Conservation (phyloP, 345 rosid genomes). For the Erodium maritimum region DNA sequence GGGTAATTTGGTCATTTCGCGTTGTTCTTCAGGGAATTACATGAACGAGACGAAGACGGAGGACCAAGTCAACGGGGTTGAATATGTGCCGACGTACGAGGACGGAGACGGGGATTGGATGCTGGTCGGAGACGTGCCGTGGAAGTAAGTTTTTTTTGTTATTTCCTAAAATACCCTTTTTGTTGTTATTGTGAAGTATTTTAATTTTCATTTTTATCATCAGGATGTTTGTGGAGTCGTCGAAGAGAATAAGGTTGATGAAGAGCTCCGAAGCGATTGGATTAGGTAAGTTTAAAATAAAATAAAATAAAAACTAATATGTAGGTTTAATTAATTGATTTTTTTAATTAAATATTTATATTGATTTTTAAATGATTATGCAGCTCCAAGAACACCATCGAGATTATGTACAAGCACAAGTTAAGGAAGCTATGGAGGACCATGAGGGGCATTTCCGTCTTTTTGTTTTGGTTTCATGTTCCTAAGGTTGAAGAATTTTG, state of each 20-base stretch:
- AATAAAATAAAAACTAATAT: too few species aligned
- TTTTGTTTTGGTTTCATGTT: too few species aligned
- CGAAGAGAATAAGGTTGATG: conserved; percentile 64
- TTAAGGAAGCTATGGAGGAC: not conserved
- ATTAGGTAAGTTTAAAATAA: conserved; percentile 14
- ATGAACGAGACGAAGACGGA: not conserved
- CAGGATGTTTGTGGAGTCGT: conserved; percentile 65
- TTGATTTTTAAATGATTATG: not conserved
- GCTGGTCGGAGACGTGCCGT: conserved; percentile 94
- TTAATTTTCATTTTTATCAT: not conserved
- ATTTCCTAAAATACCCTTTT: too few species aligned
- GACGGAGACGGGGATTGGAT: conserved; percentile 98
- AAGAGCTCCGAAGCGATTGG: conserved; percentile 41
- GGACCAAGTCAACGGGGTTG: conserved; percentile 27
- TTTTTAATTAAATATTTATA: too few species aligned
- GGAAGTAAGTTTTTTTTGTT: conserved; percentile 54
- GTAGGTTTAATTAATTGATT: too few species aligned
- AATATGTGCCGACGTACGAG: conserved; percentile 67
- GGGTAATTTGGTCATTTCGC: not conserved
- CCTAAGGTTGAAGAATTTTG: too few species aligned
- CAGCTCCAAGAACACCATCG: not conserved
- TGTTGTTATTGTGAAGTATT: too few species aligned
- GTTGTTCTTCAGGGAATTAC: not conserved
- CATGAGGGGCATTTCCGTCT: not conserved
- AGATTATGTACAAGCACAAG: not conserved